Conservation (phyloP, 129 eudicot genomes). For the Tagetes patula region DNA sequence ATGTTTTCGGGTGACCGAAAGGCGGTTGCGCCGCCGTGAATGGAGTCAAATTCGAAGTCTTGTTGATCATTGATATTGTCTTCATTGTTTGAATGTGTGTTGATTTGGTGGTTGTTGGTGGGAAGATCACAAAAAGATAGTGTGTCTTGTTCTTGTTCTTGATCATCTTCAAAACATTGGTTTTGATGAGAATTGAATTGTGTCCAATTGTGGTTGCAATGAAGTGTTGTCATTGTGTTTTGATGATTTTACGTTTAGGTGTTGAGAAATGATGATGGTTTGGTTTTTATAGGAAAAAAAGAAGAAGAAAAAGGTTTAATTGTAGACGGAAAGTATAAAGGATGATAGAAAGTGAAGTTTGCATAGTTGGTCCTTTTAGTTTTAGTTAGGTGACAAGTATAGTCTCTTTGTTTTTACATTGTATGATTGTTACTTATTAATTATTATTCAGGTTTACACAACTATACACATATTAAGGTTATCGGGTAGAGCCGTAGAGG, state of each 20-base stretch:
- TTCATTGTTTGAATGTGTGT: slow-evolving; percentile 3
- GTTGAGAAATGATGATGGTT: slow-evolving; percentile 13
- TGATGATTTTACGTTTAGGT: not conserved
- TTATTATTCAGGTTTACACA: too few relatives aligned
- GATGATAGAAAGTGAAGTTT: too few relatives aligned
- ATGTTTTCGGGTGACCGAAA: slow-evolving; percentile 46
- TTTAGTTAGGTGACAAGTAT: too few relatives aligned
- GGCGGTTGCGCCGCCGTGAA: slow-evolving; percentile 18
- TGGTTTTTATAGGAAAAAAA: slow-evolving; percentile 28
- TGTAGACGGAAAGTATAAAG: too few relatives aligned
- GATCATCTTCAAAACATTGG: slow-evolving; percentile 33
- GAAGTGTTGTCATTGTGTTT: slow-evolving; percentile 38
- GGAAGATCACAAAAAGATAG: slow-evolving; percentile 81
- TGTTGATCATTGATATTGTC: slow-evolving; percentile 16
- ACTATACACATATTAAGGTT: too few relatives aligned
- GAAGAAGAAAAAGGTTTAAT: too few relatives aligned
- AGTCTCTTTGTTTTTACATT: too few relatives aligned
- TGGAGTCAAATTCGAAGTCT: slow-evolving; percentile 74
- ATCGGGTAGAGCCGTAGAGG: too few relatives aligned
- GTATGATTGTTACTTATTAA: too few relatives aligned
- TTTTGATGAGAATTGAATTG: slow-evolving; percentile 32
- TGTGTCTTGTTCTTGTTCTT: slow-evolving; percentile 49
- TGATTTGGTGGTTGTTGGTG: slow-evolving; percentile 27
- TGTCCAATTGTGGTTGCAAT: slow-evolving; percentile 29
- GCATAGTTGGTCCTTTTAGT: too few relatives aligned